phyloP scores from a whole-genome alignment of 257 asterid genomes.

The Misopates orontium region DNA sequence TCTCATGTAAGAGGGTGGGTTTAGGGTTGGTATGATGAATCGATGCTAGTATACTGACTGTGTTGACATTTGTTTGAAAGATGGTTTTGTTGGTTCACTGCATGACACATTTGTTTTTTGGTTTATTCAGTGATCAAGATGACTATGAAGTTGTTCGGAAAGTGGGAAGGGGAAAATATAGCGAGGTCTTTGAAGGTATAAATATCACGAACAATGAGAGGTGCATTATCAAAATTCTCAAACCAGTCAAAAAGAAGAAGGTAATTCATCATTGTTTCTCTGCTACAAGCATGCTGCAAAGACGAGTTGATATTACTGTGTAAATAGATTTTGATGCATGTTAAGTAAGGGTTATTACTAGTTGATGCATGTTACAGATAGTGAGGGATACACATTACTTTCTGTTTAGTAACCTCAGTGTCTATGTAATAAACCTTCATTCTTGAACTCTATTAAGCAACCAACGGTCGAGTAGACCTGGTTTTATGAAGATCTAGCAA shows the following conservation, averaged over 20 bases:
- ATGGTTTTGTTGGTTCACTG: neutral
- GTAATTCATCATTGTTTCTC: constrained; percentile 18
- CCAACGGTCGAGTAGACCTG: too few species aligned
- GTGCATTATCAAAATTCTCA: constrained; percentile 61
- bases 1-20: neutral
- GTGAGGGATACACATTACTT: too few species aligned
- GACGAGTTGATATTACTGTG: too few species aligned
- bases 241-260: constrained; percentile 71
- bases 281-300: neutral
- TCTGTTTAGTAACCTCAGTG: too few species aligned
- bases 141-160: constrained; percentile 68
- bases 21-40: neutral
- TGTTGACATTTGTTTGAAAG: neutral
- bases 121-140: constrained; percentile 36
- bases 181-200: constrained; percentile 65
- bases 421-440: too few species aligned
- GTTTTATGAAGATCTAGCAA: constrained; percentile 7
- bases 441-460: too few species aligned
- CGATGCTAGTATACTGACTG: neutral
- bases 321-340: too few species aligned
- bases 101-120: neutral
- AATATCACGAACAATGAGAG: constrained; percentile 53
- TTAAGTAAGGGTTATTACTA: too few species aligned
- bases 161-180: constrained; percentile 65
- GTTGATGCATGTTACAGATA: too few species aligned